Evolutionary conservation across 1,284 basidiomycete genomes (phyloP).

Genomic region (Ustilago curta): DNA sequence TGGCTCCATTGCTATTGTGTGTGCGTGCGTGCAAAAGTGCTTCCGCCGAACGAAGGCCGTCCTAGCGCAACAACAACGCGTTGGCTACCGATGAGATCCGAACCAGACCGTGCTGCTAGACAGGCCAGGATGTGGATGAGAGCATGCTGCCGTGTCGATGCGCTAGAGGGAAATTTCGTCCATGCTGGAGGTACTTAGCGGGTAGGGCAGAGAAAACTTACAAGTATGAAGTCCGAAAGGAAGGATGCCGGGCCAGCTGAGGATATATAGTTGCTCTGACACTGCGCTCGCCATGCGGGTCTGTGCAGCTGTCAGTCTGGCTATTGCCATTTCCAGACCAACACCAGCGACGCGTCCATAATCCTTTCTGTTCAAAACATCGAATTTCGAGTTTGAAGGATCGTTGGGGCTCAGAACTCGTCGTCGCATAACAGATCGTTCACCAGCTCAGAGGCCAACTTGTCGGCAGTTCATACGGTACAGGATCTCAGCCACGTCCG

Average conservation of each 20-base stretch:
- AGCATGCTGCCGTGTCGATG: background rate
- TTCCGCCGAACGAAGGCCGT: background rate
- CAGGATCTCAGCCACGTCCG: background rate
- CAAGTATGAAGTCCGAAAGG: conserved; percentile 37
- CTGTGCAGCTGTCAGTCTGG: conserved; percentile 5
- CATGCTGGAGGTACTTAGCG: conserved; percentile 15
- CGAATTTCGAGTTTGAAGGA: conserved; percentile 47
- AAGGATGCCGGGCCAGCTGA: conserved; percentile 1
- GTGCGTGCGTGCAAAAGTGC: background rate
- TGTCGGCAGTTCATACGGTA: no score
- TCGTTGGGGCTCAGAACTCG: background rate
- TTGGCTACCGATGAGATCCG: background rate
- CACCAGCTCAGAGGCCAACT: no score
- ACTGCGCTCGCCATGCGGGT: conserved; percentile 8
- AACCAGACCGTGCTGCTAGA: conserved; percentile 7
- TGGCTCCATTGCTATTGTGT: background rate
- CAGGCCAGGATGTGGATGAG: background rate
- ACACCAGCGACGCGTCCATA: conserved; percentile 8
- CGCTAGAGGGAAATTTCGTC: background rate
- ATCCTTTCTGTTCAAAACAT: no score
- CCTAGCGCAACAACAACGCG: conserved; percentile 1
- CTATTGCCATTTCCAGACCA: background rate
- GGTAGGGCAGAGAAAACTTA: conserved; percentile 27
- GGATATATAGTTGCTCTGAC: conserved; percentile 30
- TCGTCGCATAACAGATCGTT: no score